Base-by-base conservation (phyloP, 176 grass and related monocot genomes). In the Bolboschoenus planiculmis region DNA sequence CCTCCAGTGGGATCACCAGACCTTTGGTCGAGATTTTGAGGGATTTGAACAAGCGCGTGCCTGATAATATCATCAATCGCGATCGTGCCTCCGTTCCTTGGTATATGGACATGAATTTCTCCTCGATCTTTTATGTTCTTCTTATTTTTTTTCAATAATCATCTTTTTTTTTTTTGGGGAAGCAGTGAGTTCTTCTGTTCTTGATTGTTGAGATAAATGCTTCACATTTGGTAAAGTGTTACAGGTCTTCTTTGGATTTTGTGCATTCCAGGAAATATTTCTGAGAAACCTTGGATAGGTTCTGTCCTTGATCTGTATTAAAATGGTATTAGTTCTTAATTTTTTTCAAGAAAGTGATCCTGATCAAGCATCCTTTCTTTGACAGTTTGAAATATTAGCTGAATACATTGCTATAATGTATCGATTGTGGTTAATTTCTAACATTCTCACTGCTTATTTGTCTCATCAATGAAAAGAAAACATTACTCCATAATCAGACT, bases 31-130 rank as follows among this genome's bases (percentile, higher is more conserved):
- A 98, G 96, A 98, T 98, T 91, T 89, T 98, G 30, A 68, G 96
- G 21, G 96, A 98, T 86, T 90, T 98, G 89, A 98, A 95, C 87
- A 99, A 99, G 89, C 88, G 96, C 81, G 91, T 99, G 50, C 96
- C 96, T 24, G 96, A 98, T 85, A 92, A 98, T 86, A 98, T 98
- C 86, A 91, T 98, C 84, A 85, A 93, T 37, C 64, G 87, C 42
- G 87, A 92, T 20, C 70, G 82, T 29, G 82, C 86, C 82, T 82
- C 90, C 60, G 92, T 98, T 30, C 91, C 91, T 20, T 99, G 96
- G 96, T 99, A n/a, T n/a, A n/a, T n/a, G n/a, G n/a, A n/a, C n/a
- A n/a, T n/a, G 5, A n/a, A 39, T 39, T 68, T 39, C 63, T 68
- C 64, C 7, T 68, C 18, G 14, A 31, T 34, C 21, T 36, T 18